Conservation (phyloP, 805 yeast species). For the Saccharomycopsis guyanensis region DNA sequence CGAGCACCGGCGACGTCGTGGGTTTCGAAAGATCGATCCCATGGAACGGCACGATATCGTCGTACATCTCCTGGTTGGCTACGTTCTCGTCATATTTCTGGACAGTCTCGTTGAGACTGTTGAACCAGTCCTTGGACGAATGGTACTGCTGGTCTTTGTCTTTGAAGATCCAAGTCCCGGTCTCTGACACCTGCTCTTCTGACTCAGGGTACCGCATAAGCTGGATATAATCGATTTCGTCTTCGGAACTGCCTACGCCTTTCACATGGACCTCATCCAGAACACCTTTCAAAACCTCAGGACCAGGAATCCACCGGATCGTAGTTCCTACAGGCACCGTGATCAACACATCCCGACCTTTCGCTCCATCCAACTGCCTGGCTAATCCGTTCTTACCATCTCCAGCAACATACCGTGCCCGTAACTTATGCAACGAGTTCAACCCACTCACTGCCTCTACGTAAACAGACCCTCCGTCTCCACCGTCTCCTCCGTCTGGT, state of each 20-base stretch:
- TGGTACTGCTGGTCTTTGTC: slow-evolving; percentile 71
- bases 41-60: slow-evolving; percentile 69
- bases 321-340: slow-evolving; percentile 91
- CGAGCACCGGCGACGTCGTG: slow-evolving; percentile 55
- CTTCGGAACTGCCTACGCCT: slow-evolving; percentile 25
- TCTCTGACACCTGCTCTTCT: slow-evolving; percentile 26
- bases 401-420: slow-evolving; percentile 60
- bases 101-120: slow-evolving; percentile 54
- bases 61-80: slow-evolving; percentile 46
- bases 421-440: slow-evolving; percentile 62
- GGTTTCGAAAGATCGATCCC: slow-evolving; percentile 69
- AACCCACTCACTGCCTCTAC: slow-evolving; percentile 71
- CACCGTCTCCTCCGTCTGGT: slow-evolving; percentile 99
- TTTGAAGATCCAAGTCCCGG: slow-evolving; percentile 85
- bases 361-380: slow-evolving; percentile 78
- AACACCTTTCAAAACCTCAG: slow-evolving; percentile 36
- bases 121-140: slow-evolving; percentile 56
- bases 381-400: slow-evolving; percentile 67
- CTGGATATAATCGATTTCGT: slow-evolving; percentile 38
- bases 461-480: slow-evolving; percentile 82
- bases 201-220: slow-evolving; percentile 37
- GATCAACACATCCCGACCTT: slow-evolving; percentile 70
- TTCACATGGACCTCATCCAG: slow-evolving; percentile 26
- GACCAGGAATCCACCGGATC: slow-evolving; percentile 78
- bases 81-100: slow-evolving; percentile 53